Conservation (phyloP, 1,284 basidiomycete genomes). For the Vanrija humicola region DNA sequence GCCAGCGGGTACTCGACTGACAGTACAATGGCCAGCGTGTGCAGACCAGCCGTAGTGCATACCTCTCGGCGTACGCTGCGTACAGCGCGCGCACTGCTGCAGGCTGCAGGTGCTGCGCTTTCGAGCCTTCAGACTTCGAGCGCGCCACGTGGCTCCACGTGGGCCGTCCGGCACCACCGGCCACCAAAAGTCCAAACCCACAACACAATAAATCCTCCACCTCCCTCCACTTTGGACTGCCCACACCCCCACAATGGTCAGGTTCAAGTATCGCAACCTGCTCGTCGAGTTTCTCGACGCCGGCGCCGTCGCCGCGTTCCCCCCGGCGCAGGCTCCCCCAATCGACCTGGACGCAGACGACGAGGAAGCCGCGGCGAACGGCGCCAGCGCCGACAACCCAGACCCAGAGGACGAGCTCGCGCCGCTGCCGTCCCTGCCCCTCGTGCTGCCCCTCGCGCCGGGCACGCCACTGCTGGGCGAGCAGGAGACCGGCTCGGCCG, state of each 20-base stretch:
- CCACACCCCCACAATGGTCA: conserved; percentile 30
- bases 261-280: conserved; percentile 48
- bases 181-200: too few species aligned
- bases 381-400: conserved; percentile 12
- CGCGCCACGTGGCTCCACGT: too few species aligned
- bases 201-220: too few species aligned
- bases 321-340: neutral
- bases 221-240: neutral
- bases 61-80: too few species aligned
- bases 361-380: conserved; percentile 3
- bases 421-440: conserved; percentile 27
- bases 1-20: too few species aligned
- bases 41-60: too few species aligned
- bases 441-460: conserved; percentile 24
- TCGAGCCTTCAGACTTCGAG: too few species aligned
- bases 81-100: too few species aligned
- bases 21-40: too few species aligned
- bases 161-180: too few species aligned
- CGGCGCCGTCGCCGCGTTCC: conserved; percentile 12
- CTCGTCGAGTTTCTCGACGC: conserved; percentile 47
- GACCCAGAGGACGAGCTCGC: conserved; percentile 27
- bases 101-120: too few species aligned
- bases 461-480: conserved; percentile 11
- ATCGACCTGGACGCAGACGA: neutral
- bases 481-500: conserved; percentile 15